phyloP scores from a whole-genome alignment of 108 stramenopile species.

The Nitzschia palea region DNA sequence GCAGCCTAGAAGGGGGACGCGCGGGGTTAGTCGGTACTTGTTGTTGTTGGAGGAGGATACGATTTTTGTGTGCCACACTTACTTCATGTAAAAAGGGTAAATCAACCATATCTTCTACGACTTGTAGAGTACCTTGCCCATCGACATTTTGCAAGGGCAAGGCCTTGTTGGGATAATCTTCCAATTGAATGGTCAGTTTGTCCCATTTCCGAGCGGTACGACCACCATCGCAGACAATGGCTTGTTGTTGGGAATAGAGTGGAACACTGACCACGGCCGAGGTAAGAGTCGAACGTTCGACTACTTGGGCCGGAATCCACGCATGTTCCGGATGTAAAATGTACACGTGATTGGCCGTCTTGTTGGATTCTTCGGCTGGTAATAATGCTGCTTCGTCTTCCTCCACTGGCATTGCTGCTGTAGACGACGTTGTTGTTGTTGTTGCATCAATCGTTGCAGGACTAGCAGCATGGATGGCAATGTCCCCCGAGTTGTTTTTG shows the following conservation, averaged over 20 bases:
- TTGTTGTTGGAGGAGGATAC: background rate
- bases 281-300: slow-evolving; percentile 16
- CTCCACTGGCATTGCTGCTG: background rate
- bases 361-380: background rate
- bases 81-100: slow-evolving; percentile 90
- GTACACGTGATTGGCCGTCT: slow-evolving; percentile 57
- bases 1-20: slow-evolving; percentile 51
- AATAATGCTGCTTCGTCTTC: background rate
- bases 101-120: slow-evolving; percentile 85
- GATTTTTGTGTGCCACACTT: slow-evolving; percentile 2
- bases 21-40: background rate
- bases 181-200: slow-evolving; percentile 44
- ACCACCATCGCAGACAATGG: slow-evolving; percentile 48
- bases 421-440: too few species aligned
- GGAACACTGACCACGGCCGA: slow-evolving; percentile 29
- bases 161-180: slow-evolving; percentile 47
- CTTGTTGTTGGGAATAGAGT: slow-evolving; percentile 29
- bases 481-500: too few species aligned
- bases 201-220: slow-evolving; percentile 46
- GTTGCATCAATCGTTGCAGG: too few species aligned
- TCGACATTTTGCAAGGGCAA: slow-evolving; percentile 76
- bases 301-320: slow-evolving; percentile 70
- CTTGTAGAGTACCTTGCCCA: slow-evolving; percentile 40
- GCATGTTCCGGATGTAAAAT: slow-evolving; percentile 58
- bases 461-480: too few species aligned